phyloP scores from a whole-genome alignment of 768 basidiomycete genomes.

The Tulasnella sp. region DNA sequence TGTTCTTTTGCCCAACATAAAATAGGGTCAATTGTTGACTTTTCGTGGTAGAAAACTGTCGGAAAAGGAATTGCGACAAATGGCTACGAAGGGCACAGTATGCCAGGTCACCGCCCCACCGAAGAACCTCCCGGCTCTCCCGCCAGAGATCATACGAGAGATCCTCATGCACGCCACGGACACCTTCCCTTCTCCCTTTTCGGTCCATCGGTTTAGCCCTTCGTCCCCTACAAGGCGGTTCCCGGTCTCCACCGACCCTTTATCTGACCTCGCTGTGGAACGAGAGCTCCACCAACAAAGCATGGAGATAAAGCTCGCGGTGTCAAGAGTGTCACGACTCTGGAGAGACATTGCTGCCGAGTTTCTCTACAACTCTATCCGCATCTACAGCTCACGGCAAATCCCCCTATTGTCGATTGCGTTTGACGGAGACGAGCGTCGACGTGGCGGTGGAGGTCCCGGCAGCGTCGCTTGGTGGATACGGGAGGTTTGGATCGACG shows the following conservation, averaged over 20 bases:
- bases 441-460: slow-evolving; percentile 5
- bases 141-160: background rate
- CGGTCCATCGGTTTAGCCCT: background rate
- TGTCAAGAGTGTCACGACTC: background rate
- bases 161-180: background rate
- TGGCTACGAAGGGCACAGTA: background rate
- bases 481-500: slow-evolving; percentile 1
- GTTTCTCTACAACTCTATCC: background rate
- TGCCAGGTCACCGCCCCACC: background rate
- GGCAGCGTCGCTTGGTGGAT: slow-evolving; percentile 5
- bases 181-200: background rate
- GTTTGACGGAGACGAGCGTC: background rate
- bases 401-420: background rate
- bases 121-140: background rate
- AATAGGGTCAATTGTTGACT: background rate
- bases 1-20: background rate
- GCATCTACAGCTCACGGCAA: background rate
- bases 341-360: background rate
- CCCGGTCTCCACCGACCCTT: slow-evolving; percentile 3
- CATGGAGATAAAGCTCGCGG: slow-evolving; percentile 5
- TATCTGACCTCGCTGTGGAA: background rate
- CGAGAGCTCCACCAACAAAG: slow-evolving; percentile 1
- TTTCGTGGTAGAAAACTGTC: background rate
- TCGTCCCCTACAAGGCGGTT: background rate
- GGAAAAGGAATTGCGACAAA: background rate